Conservation (phyloP, 2,329 filamentous ascomycete species). For the Colletotrichum nymphaeae region DNA sequence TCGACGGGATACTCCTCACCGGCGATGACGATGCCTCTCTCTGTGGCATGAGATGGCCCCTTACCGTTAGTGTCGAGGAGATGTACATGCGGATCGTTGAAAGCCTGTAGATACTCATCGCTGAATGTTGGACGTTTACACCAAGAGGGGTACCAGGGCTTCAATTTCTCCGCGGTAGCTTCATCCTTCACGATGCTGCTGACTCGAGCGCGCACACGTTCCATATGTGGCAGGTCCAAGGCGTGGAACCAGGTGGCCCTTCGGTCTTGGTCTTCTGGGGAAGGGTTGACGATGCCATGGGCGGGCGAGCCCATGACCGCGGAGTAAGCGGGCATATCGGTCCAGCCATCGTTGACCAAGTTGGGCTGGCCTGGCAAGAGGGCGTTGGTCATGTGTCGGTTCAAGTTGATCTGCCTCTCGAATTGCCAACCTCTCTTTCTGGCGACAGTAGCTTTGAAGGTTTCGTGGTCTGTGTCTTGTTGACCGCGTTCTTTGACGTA, state of each 20-base stretch:
- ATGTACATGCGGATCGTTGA: conserved; percentile 68
- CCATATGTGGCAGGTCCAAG: conserved; percentile 47
- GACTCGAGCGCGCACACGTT: conserved; percentile 57
- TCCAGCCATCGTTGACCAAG: conserved; percentile 63
- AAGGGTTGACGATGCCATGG: background rate
- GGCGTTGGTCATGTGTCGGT: conserved; percentile 51
- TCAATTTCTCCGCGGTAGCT: conserved; percentile 61
- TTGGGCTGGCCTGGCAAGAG: conserved; percentile 41
- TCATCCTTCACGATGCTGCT: conserved; percentile 62
- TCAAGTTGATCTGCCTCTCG: conserved; percentile 54
- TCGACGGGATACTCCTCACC: conserved; percentile 60
- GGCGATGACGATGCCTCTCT: conserved; percentile 58
- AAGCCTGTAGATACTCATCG: conserved; percentile 67
- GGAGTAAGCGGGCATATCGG: conserved; percentile 50
- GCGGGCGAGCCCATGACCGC: conserved; percentile 48
- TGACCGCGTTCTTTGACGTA: conserved; percentile 52
- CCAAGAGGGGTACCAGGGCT: conserved; percentile 69
- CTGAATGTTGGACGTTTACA: conserved; percentile 74
- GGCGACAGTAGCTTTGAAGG: conserved; percentile 50
- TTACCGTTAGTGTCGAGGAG: conserved; percentile 52
- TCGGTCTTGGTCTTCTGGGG: conserved; percentile 48
- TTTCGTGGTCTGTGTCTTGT: conserved; percentile 50
- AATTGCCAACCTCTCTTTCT: conserved; percentile 60
- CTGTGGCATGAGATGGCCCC: conserved; percentile 61
- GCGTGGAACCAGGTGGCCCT: conserved; percentile 37